Evolutionary conservation across 148 eudicot genomes (phyloP).

Genomic region (Rhododendron griersonianum): DNA sequence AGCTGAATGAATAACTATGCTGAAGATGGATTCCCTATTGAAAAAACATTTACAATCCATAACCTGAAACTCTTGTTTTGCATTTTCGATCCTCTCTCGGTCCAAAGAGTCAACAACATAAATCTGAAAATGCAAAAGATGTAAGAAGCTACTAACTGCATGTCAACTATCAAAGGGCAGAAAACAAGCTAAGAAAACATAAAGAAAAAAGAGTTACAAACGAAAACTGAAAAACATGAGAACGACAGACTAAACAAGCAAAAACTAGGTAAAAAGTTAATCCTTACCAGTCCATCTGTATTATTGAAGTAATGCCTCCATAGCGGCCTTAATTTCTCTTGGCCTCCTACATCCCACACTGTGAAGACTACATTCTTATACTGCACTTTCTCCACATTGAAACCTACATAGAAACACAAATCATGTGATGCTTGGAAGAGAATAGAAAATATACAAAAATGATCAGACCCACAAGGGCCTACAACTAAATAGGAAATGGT

Average conservation of each 20-base stretch:
- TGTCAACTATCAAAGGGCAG: not conserved
- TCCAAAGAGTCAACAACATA: conserved; percentile 99
- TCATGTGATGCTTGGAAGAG: not conserved
- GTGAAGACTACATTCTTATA: conserved; percentile 96
- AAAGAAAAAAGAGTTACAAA: not conserved
- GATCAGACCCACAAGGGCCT: not conserved
- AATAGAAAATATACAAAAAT: not conserved
- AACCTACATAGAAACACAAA: conserved; percentile 41
- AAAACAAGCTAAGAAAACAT: not conserved
- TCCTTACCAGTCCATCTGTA: conserved; percentile 89
- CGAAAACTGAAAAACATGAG: not conserved
- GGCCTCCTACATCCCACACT: conserved; percentile 99
- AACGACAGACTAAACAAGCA: not conserved
- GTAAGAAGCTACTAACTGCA: conserved; percentile 1
- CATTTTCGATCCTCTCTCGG: conserved; percentile 87
- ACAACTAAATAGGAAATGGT: not conserved
- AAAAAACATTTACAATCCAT: conserved; percentile 13
- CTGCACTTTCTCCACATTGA: conserved; percentile 99
- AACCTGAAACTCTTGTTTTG: conserved; percentile 95
- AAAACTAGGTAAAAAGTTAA: not conserved
- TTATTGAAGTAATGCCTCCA: conserved; percentile 99
- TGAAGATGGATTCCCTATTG: conserved; percentile 8
- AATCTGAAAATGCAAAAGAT: conserved; percentile 45
- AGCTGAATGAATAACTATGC: conserved; percentile 7
- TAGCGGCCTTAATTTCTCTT: conserved; percentile 92